Evolutionary conservation across 768 basidiomycete genomes (phyloP).

Genomic region (Boletus fagicola): DNA sequence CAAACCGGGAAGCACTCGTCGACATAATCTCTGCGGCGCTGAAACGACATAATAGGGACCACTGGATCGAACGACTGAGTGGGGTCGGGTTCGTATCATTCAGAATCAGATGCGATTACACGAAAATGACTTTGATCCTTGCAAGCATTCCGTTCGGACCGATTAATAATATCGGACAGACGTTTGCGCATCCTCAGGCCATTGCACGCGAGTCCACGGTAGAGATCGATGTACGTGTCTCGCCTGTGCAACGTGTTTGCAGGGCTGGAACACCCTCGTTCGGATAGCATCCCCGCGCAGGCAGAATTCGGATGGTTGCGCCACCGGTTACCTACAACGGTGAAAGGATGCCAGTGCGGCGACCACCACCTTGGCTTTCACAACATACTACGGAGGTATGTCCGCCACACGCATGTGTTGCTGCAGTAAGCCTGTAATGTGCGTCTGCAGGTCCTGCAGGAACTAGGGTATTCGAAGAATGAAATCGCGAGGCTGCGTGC

Average conservation of each 20-base stretch:
- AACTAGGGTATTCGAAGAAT: conserved; percentile 41
- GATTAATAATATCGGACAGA: conserved; percentile 87
- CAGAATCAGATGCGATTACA: conserved; percentile 6
- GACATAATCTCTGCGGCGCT: conserved; percentile 63
- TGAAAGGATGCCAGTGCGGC: conserved; percentile 65
- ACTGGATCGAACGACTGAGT: conserved; percentile 74
- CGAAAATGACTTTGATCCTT: conserved; percentile 9
- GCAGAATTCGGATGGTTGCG: conserved; percentile 74
- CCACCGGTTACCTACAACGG: conserved; percentile 85
- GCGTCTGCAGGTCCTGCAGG: conserved; percentile 37
- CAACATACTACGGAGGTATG: conserved; percentile 78
- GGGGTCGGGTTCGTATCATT: conserved; percentile 68
- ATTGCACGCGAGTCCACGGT: conserved; percentile 70
- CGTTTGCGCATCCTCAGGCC: conserved; percentile 87
- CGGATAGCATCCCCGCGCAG: conserved; percentile 67
- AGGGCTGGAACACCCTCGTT: conserved; percentile 13
- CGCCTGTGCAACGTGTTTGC: conserved; percentile 32
- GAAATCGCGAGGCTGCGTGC: conserved; percentile 45
- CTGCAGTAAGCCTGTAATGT: conserved; percentile 1
- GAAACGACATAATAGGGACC: conserved; percentile 52
- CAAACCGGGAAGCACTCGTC: conserved; percentile 69
- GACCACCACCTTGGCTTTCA: conserved; percentile 85
- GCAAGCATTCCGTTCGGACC: conserved; percentile 80
- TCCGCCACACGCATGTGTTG: conserved; percentile 4
- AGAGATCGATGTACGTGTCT: conserved; percentile 67